Conservation (phyloP, 2,329 filamentous ascomycete genomes). For the Dactylellina sp. region DNA sequence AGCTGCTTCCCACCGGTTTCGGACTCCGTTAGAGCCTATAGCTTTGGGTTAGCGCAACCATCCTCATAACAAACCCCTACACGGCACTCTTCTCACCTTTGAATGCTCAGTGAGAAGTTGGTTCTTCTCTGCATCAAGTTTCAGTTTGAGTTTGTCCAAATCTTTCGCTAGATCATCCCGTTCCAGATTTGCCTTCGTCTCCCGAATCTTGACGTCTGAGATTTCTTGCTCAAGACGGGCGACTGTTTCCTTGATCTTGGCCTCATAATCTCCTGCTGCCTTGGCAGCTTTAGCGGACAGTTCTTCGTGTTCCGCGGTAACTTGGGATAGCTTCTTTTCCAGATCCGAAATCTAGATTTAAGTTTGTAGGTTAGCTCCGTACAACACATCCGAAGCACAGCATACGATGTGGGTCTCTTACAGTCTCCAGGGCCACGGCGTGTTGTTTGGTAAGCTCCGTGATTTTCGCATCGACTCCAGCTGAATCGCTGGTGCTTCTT, state of each 20-base stretch:
- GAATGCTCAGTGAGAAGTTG: constrained; percentile 40
- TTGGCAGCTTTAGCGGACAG: constrained; percentile 26
- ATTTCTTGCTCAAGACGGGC: constrained; percentile 27
- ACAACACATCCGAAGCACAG: background rate
- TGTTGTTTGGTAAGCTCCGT: constrained; percentile 40
- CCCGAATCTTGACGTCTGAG: constrained; percentile 23
- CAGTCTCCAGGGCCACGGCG: constrained; percentile 23
- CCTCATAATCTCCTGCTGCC: constrained; percentile 29
- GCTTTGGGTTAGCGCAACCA: constrained; percentile 5
- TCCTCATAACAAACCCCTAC: background rate
- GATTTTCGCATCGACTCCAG: constrained; percentile 36
- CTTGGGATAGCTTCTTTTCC: constrained; percentile 29
- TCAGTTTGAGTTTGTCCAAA: constrained; percentile 32
- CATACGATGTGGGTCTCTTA: constrained; percentile 11
- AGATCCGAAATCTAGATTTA: constrained; percentile 23
- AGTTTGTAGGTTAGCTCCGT: background rate
- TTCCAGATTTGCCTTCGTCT: constrained; percentile 22
- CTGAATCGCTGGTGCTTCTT: constrained; percentile 25
- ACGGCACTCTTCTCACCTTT: constrained; percentile 11
- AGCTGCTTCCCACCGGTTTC: constrained; percentile 43
- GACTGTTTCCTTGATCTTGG: constrained; percentile 35
- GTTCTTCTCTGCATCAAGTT: constrained; percentile 41
- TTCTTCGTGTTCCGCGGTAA: constrained; percentile 9
- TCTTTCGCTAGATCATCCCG: constrained; percentile 38
- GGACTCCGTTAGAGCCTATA: constrained; percentile 42